Conservation (phyloP, 1,284 basidiomycete genomes). For the Ceratobasidium theobromae region DNA sequence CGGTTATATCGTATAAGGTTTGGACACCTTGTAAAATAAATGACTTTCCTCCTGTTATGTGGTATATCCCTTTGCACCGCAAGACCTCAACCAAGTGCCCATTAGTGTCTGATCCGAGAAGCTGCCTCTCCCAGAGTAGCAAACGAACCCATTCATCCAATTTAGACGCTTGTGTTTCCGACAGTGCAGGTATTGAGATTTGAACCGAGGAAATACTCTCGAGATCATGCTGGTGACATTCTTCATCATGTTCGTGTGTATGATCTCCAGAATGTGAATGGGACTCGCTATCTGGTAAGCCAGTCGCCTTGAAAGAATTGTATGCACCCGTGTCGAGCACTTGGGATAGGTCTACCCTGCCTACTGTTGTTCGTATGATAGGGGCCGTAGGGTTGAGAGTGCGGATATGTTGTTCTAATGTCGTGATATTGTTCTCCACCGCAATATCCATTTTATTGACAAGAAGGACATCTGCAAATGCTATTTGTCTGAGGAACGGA, state of each 20-base stretch:
- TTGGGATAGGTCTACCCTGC: constrained; percentile 65
- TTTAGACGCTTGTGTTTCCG: constrained; percentile 47
- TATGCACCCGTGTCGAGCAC: constrained; percentile 84
- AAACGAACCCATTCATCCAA: constrained; percentile 78
- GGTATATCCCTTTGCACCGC: constrained; percentile 80
- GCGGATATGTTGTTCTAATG: constrained; percentile 60
- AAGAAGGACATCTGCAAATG: constrained; percentile 83
- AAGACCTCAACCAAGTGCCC: constrained; percentile 54
- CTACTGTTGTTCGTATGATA: constrained; percentile 67
- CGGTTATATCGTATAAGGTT: constrained; percentile 76
- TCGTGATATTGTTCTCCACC: constrained; percentile 44
- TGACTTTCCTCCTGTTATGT: constrained; percentile 53
- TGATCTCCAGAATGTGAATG: constrained; percentile 40
- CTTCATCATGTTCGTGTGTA: constrained; percentile 37
- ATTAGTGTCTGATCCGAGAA: constrained; percentile 43
- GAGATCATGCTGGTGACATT: constrained; percentile 49
- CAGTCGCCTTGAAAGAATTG: constrained; percentile 41
- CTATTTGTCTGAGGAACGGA: constrained; percentile 73
- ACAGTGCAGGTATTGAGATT: constrained; percentile 62
- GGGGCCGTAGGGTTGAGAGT: constrained; percentile 75
- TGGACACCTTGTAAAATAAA: constrained; percentile 85
- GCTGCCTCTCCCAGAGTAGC: constrained; percentile 72
- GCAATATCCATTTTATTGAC: constrained; percentile 86
- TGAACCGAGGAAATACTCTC: constrained; percentile 72
- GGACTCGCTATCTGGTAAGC: constrained; percentile 36